Evolutionary conservation across 345 rosid species (phyloP).

Genomic region (Acer yangbiense): DNA sequence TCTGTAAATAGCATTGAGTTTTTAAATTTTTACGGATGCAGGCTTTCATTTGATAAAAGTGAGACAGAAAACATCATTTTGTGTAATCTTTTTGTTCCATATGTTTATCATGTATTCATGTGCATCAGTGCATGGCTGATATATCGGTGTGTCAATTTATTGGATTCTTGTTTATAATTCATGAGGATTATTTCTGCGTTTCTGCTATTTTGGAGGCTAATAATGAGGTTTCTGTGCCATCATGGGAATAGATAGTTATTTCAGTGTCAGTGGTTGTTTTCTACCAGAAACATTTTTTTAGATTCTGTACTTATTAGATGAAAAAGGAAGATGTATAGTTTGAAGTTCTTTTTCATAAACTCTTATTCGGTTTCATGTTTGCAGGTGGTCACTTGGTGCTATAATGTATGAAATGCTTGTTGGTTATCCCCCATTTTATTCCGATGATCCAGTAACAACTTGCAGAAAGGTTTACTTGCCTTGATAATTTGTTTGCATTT

Average conservation of each 20-base stretch:
- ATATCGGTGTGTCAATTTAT: not conserved
- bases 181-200: not conserved
- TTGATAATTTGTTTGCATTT: not conserved
- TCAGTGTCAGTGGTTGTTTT: not conserved
- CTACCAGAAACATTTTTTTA: not conserved
- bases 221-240: not conserved
- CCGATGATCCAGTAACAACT: conserved; percentile 84
- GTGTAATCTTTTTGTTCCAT: not conserved
- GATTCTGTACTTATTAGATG: not conserved
- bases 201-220: not conserved
- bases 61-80: no score
- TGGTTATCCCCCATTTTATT: conserved; percentile 83
- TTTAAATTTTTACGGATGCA: not conserved
- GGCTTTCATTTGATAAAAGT: not conserved
- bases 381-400: conserved; percentile 97
- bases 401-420: conserved; percentile 92
- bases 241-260: not conserved
- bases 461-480: conserved; percentile 80
- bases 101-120: not conserved
- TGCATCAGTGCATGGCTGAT: not conserved
- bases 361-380: conserved; percentile 23
- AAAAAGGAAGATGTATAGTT: not conserved
- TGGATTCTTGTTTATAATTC: not conserved
- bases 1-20: not conserved
- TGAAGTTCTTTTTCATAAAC: conserved; percentile 10